Percentiles rank a stretch among this genome's conserved stretches.
These are phyloP conservation scores for Globisporangium cederbergense DNA, from an alignment of 352 stramenopile genomes.

Conservation along the genomic window DNA sequence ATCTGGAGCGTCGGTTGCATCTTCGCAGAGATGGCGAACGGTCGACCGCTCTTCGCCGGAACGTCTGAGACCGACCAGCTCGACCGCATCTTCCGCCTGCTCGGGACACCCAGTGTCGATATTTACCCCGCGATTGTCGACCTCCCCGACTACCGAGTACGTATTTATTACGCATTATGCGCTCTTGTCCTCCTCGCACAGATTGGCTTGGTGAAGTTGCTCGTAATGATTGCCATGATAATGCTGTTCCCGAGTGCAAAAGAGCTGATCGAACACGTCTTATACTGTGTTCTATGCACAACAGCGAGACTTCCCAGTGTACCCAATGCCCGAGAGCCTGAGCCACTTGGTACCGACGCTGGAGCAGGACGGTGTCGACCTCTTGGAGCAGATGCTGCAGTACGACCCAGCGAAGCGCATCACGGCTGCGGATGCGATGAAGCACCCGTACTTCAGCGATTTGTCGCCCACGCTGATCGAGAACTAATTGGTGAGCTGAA, in stretches of 20 bases:
- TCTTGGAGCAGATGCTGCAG: conserved; percentile 90
- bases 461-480: conserved; percentile 73
- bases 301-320: conserved; percentile 90
- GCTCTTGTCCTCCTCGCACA: not conserved
- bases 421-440: conserved; percentile 93
- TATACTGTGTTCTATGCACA: not conserved
- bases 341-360: conserved; percentile 90
- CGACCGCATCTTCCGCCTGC: conserved; percentile 96
- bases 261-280: not conserved
- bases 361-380: conserved; percentile 88
- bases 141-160: conserved; percentile 94
- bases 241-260: not conserved
- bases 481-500: conserved; percentile 28
- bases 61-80: conserved; percentile 97
- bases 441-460: conserved; percentile 97
- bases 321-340: conserved; percentile 85
- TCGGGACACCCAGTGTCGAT: conserved; percentile 92
- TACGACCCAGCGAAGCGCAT: conserved; percentile 90
- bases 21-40: conserved; percentile 96
- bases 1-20: conserved; percentile 99
- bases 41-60: conserved; percentile 93
- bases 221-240: conserved; percentile 3
- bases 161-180: conserved; percentile 12
- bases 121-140: conserved; percentile 97
- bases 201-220: not conserved